A percentile compares a stretch with the other conserved stretches of the same genome.
Evolutionary conservation across 441 rosid genomes (phyloP).

Genomic region (Croton laevigatus): DNA sequence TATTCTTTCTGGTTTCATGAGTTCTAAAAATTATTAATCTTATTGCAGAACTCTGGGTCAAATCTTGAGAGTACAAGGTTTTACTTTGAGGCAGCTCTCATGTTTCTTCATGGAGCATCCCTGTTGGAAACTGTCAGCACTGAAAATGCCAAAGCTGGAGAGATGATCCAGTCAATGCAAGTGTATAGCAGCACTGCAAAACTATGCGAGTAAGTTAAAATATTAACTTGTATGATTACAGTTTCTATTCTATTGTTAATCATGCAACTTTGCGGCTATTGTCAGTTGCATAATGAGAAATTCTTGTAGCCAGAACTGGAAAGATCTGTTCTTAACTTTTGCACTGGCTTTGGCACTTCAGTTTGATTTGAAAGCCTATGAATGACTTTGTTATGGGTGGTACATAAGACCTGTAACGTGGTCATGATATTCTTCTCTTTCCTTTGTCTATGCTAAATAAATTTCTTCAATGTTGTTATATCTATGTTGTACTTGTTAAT

Average conservation of each 20-base stretch:
- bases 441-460: slow-evolving; percentile 4
- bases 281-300: not conserved
- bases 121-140: slow-evolving; percentile 63
- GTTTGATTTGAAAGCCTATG: not conserved
- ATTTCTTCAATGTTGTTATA: not conserved
- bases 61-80: slow-evolving; percentile 58
- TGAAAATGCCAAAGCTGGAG: slow-evolving; percentile 68
- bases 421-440: not conserved
- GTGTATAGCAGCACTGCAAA: slow-evolving; percentile 84
- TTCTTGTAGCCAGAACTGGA: slow-evolving; percentile 1
- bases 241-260: not conserved
- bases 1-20: slow-evolving; percentile 17
- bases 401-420: not conserved
- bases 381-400: not conserved
- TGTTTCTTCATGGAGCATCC: slow-evolving; percentile 91
- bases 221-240: not conserved
- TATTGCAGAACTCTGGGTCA: slow-evolving; percentile 56
- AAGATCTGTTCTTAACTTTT: not conserved
- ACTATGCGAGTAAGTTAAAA: slow-evolving; percentile 87
- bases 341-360: not conserved
- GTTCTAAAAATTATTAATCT: slow-evolving; percentile 18
- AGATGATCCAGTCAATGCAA: slow-evolving; percentile 57
- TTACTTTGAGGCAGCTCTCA: slow-evolving; percentile 91
- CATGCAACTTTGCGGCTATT: slow-evolving; percentile 4
- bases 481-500: not conserved